A percentile compares a stretch with the other conserved stretches of the same genome.
Evolutionary conservation across 352 stramenopile genomes (phyloP).

Genomic region (Pythium rhizo-oryzae): DNA sequence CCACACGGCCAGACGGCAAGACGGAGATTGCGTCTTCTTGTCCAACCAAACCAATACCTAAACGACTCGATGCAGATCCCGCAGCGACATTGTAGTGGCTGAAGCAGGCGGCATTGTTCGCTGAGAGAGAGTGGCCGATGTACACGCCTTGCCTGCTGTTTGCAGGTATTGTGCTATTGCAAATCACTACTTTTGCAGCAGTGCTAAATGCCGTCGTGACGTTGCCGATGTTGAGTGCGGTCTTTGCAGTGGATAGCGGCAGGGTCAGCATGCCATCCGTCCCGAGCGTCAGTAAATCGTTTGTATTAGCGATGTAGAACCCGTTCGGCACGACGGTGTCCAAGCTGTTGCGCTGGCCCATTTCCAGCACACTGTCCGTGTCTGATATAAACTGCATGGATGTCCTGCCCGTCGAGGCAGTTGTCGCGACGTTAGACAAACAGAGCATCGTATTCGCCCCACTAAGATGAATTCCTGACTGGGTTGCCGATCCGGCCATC

Average conservation of each 20-base stretch:
- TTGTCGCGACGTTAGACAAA: neutral
- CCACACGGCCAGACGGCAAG: neutral
- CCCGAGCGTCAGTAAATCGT: neutral
- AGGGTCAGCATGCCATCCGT: neutral
- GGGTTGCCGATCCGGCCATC: no score
- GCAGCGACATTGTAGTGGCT: slow-evolving; percentile 1
- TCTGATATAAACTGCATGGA: neutral
- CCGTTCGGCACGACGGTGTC: neutral
- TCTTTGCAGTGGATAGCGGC: neutral
- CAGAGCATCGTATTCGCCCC: neutral
- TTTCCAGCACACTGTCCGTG: neutral
- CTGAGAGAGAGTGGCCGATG: neutral
- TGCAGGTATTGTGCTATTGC: neutral
- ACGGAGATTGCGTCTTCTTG: neutral
- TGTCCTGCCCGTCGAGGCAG: neutral
- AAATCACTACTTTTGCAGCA: neutral
- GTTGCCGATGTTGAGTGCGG: neutral
- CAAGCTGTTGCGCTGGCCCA: neutral
- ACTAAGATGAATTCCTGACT: neutral
- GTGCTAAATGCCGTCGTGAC: neutral
- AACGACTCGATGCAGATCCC: neutral
- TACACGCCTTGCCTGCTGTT: neutral
- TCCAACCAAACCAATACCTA: neutral
- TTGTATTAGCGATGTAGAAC: neutral
- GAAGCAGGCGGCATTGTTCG: neutral